These are phyloP conservation scores for Talaromyces sp. DNA, from an alignment of 2,329 filamentous ascomycete species.

Conservation along the genomic window DNA sequence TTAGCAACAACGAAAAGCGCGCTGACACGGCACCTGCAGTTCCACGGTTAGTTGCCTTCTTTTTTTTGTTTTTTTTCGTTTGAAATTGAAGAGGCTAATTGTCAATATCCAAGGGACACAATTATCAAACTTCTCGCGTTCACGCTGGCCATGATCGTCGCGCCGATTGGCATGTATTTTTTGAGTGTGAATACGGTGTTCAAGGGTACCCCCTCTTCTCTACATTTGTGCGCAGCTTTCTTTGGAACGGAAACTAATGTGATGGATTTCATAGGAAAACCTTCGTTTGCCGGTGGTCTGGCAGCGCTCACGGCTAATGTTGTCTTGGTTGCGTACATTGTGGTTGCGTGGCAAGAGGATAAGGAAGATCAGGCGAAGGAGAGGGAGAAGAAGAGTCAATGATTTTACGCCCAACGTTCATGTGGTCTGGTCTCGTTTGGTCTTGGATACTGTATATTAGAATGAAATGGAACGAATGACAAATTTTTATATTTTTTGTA, in stretches of 20 bases:
- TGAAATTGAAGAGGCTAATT: background rate
- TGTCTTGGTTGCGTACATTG: constrained; percentile 81
- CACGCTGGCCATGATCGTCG: constrained; percentile 81
- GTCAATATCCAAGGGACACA: constrained; percentile 56
- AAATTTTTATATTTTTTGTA: background rate
- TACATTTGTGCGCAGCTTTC: too few species aligned
- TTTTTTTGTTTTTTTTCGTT: background rate
- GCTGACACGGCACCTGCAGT: constrained; percentile 10
- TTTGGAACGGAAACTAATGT: background rate
- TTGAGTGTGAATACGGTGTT: constrained; percentile 70
- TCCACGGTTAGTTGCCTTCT: constrained; percentile 5
- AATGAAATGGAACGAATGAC: background rate
- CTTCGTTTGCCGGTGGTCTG: constrained; percentile 76
- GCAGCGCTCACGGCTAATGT: constrained; percentile 89
- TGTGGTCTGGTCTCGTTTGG: background rate
- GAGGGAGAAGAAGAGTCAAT: constrained; percentile 45
- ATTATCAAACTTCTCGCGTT: constrained; percentile 87
- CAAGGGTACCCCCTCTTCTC: constrained; percentile 50
- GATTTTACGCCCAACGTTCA: background rate
- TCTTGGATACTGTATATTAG: background rate
- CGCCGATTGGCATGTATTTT: constrained; percentile 88
- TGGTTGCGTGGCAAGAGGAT: constrained; percentile 89
- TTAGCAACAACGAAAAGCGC: background rate
- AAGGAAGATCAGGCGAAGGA: constrained; percentile 61
- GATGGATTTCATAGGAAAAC: constrained; percentile 59